These are phyloP conservation scores for Chamaecrista fasciculata DNA, from an alignment of 306 rosid genomes.

Conservation along the genomic window DNA sequence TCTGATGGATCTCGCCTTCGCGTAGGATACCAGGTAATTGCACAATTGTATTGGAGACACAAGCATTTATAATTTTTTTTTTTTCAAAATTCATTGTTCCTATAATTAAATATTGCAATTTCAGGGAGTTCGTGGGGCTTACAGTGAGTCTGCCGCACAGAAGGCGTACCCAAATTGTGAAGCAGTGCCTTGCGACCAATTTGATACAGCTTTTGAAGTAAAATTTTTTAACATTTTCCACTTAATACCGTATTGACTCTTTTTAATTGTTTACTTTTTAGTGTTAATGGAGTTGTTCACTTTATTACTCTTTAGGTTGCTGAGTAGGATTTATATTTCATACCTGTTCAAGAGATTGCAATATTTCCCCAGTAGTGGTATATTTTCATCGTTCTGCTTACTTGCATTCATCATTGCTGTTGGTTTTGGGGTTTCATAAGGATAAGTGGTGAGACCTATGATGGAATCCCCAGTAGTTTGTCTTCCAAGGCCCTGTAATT, in stretches of 20 bases:
- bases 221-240: constrained; percentile 1
- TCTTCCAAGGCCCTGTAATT: neutral
- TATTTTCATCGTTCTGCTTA: neutral
- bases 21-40: constrained; percentile 83
- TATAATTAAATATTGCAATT: constrained; percentile 26
- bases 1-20: constrained; percentile 70
- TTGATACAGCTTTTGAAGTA: constrained; percentile 88
- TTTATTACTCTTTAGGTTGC: neutral
- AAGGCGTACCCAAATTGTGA: constrained; percentile 96
- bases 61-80: neutral
- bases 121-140: constrained; percentile 93
- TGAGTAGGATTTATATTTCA: neutral
- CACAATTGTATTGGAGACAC: neutral
- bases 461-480: neutral
- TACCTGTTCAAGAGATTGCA: neutral
- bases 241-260: neutral
- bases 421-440: neutral
- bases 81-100: neutral
- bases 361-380: neutral
- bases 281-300: neutral
- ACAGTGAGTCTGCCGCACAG: constrained; percentile 84
- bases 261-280: neutral
- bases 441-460: neutral
- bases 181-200: constrained; percentile 94
- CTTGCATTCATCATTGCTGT: constrained; percentile 3